Conservation (phyloP, 202 grass and related monocot genomes). For the Musa balbisiana region DNA sequence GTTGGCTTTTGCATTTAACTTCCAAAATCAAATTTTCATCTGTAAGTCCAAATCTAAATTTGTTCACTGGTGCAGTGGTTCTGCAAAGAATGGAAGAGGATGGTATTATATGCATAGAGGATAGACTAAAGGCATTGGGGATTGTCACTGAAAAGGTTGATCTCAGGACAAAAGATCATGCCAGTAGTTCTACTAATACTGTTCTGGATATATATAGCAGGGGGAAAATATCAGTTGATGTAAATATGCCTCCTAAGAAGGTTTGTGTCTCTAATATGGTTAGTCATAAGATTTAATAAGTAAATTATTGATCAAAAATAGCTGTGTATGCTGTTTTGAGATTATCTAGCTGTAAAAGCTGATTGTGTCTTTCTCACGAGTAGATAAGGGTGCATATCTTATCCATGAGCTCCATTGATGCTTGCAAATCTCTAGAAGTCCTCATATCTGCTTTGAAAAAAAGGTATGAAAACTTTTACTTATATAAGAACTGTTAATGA, state of each 20-base stretch:
- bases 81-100: conserved; percentile 49
- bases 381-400: conserved; percentile 66
- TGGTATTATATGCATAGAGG: conserved; percentile 64
- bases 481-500: neutral
- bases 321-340: neutral
- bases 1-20: neutral
- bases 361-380: conserved; percentile 25
- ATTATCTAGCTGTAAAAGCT: conserved; percentile 13
- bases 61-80: conserved; percentile 21
- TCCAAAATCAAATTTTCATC: conserved; percentile 12
- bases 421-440: conserved; percentile 52
- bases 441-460: conserved; percentile 67
- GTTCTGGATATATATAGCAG: conserved; percentile 31
- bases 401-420: conserved; percentile 60
- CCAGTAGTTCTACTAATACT: conserved; percentile 31
- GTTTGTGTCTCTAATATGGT: conserved; percentile 37
- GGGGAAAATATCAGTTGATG: conserved; percentile 28
- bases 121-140: conserved; percentile 54
- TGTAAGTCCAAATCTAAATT: conserved; percentile 6
- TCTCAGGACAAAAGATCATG: conserved; percentile 25
- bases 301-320: conserved; percentile 12
- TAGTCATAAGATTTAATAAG: neutral
- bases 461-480: conserved; percentile 32
- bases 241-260: conserved; percentile 58
- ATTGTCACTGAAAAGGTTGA: conserved; percentile 33